phyloP scores from a whole-genome alignment of 257 asterid species.

The Salvia rosmarinus region DNA sequence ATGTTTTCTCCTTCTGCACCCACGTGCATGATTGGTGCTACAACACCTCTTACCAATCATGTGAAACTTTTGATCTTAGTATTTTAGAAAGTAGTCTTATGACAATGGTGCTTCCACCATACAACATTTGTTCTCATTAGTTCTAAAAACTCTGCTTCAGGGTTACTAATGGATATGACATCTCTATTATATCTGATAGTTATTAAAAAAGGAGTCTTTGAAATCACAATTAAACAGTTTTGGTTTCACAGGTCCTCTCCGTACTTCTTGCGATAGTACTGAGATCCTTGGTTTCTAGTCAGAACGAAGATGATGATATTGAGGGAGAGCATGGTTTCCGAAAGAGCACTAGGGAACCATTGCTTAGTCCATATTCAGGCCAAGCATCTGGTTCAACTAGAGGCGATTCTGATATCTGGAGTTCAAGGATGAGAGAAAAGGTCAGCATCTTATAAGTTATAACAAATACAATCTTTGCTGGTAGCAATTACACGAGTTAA shows the following conservation, averaged over 20 bases:
- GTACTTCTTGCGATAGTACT: constrained; percentile 61
- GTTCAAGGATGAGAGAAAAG: constrained; percentile 83
- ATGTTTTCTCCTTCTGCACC: background rate
- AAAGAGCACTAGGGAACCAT: constrained; percentile 62
- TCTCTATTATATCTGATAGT: constrained; percentile 21
- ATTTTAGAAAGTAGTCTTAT: background rate
- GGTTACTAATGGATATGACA: constrained; percentile 19
- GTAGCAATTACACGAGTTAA: background rate
- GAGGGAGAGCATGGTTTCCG: constrained; percentile 56
- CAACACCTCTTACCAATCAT: background rate
- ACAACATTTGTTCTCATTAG: background rate
- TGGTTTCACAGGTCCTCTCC: constrained; percentile 62
- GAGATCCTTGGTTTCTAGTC: constrained; percentile 63
- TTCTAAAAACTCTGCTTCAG: constrained; percentile 20
- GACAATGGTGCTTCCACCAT: background rate
- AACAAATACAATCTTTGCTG: background rate
- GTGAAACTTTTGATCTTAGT: background rate
- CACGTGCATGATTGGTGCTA: constrained; percentile 11
- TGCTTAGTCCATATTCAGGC: constrained; percentile 51
- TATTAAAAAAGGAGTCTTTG: constrained; percentile 5
- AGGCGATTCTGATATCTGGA: constrained; percentile 79
- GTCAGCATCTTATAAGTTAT: constrained; percentile 41
- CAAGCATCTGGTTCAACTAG: constrained; percentile 51
- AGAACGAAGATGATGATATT: constrained; percentile 54
- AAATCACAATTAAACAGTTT: constrained; percentile 13